A percentile compares a stretch with the other conserved stretches of the same genome.
These are phyloP conservation scores for Aureobasidium sp. DNA, from an alignment of 2,329 filamentous ascomycete species.

Conservation along the genomic window DNA sequence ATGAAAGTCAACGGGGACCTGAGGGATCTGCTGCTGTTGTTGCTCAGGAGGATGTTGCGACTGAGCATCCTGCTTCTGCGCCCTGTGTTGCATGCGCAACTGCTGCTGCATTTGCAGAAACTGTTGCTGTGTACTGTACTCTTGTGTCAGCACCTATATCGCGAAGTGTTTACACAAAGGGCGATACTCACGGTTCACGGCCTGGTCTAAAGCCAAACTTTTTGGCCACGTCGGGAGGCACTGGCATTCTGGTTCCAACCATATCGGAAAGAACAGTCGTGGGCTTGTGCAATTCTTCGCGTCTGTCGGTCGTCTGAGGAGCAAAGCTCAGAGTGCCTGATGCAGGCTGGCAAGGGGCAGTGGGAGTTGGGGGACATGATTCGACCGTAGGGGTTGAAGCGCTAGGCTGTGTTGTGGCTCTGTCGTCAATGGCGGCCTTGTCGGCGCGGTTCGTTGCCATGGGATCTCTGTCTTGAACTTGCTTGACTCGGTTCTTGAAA, in stretches of 20 bases:
- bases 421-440: neutral
- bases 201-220: constrained; percentile 69
- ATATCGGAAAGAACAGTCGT: constrained; percentile 36
- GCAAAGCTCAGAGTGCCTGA: neutral
- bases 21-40: constrained; percentile 20
- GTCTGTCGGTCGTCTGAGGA: neutral
- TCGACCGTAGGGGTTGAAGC: neutral
- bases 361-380: neutral
- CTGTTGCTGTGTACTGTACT: constrained; percentile 24
- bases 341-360: neutral
- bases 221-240: constrained; percentile 61
- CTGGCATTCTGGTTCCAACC: constrained; percentile 53
- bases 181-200: constrained; percentile 57
- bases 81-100: constrained; percentile 48
- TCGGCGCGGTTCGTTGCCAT: neutral
- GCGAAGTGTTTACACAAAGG: neutral
- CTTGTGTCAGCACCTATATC: neutral
- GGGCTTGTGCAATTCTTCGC: neutral
- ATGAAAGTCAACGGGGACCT: constrained; percentile 25
- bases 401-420: neutral
- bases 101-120: constrained; percentile 62
- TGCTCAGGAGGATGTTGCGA: too few species aligned
- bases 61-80: constrained; percentile 23
- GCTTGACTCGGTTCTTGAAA: neutral
- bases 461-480: neutral